Conservation (phyloP, 441 rosid species). For the Lepidium campestre region DNA sequence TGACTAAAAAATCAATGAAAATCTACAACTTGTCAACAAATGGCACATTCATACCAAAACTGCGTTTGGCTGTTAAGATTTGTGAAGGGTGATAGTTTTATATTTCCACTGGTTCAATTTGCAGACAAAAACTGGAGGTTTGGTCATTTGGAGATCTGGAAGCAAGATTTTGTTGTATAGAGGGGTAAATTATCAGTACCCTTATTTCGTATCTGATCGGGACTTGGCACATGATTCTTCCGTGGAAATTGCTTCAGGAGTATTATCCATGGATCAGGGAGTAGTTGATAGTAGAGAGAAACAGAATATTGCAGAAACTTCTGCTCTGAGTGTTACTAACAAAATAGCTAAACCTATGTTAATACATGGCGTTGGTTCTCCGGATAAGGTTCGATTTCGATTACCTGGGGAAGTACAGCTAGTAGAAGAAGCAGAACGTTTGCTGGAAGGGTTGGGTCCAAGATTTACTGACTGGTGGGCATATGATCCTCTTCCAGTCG, state of each 20-base stretch:
- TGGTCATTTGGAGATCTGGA: constrained; percentile 96
- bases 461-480: constrained; percentile 97
- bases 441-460: constrained; percentile 91
- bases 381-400: constrained; percentile 73
- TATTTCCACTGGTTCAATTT: constrained; percentile 18
- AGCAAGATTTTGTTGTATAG: constrained; percentile 78
- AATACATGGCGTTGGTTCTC: constrained; percentile 71
- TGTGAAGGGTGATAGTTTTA: not conserved
- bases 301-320: constrained; percentile 22
- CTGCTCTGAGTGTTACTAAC: constrained; percentile 19
- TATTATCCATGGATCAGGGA: constrained; percentile 21
- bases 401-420: constrained; percentile 76
- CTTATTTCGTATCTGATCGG: constrained; percentile 60
- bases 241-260: constrained; percentile 25
- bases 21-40: not conserved
- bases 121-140: constrained; percentile 92
- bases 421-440: constrained; percentile 68
- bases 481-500: constrained; percentile 87
- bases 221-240: constrained; percentile 22
- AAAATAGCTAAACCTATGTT: constrained; percentile 33
- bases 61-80: not conserved
- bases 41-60: not conserved
- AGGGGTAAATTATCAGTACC: constrained; percentile 76
- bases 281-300: constrained; percentile 24
- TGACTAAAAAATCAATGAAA: not conserved